Evolutionary conservation across 2,329 filamentous ascomycete species (phyloP).

Genomic region (Lasiodiplodia sp.): DNA sequence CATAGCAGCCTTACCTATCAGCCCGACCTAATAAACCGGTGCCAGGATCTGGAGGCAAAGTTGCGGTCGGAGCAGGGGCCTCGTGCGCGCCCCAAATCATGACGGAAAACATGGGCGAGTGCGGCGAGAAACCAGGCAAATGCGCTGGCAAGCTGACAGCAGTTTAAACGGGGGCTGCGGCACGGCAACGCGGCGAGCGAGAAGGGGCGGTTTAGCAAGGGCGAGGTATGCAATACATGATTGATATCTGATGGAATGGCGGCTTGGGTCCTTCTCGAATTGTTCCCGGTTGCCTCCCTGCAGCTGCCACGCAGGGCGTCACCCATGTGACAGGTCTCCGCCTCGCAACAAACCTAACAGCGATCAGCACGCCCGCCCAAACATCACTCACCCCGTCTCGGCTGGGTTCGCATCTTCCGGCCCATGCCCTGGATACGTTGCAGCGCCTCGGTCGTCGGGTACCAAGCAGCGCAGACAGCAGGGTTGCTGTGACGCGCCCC

Average conservation of each 20-base stretch:
- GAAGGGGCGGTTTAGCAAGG: no score
- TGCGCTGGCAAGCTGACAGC: not conserved
- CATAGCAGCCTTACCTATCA: not conserved
- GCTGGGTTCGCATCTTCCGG: not conserved
- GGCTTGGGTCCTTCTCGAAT: not conserved
- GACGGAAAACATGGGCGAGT: not conserved
- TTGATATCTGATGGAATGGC: not conserved
- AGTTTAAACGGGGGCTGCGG: not conserved
- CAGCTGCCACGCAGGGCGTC: not conserved
- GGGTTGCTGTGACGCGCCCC: not conserved
- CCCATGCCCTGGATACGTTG: not conserved
- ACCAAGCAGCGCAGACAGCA: not conserved
- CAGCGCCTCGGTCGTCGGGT: not conserved
- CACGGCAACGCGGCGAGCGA: not conserved
- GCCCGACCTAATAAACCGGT: not conserved
- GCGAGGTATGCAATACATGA: not conserved
- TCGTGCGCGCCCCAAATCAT: not conserved
- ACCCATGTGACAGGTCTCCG: not conserved
- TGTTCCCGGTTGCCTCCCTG: no score
- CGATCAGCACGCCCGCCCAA: no score
- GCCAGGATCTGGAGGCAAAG: not conserved
- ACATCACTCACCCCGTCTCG: not conserved
- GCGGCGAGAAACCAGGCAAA: not conserved
- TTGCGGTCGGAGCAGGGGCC: not conserved
- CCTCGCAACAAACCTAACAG: no score